phyloP scores from a whole-genome alignment of 2,329 filamentous ascomycete genomes.

The Trichoderma endophyticum region DNA sequence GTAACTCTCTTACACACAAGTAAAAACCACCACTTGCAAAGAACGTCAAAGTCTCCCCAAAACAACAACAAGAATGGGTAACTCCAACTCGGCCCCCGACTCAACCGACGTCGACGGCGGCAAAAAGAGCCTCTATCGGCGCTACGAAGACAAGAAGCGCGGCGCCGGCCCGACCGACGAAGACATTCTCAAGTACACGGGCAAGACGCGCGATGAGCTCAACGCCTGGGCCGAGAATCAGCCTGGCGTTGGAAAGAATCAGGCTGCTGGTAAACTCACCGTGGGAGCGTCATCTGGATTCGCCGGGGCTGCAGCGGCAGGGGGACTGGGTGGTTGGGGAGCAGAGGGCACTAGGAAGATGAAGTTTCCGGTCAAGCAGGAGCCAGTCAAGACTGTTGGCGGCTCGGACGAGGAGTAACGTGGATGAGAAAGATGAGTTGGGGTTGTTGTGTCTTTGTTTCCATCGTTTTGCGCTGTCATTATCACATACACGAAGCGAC shows the following conservation, averaged over 20 bases:
- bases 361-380: constrained; percentile 35
- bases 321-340: constrained; percentile 37
- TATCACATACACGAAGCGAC: not conserved
- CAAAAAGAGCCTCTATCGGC: constrained; percentile 33
- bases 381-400: not conserved
- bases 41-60: not conserved
- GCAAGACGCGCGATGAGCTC: constrained; percentile 36
- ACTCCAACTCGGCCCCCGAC: not conserved
- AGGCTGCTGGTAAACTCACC: constrained; percentile 34
- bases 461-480: not conserved
- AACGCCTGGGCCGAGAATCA: constrained; percentile 36
- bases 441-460: not conserved
- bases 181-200: constrained; percentile 41
- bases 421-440: not conserved
- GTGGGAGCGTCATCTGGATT: constrained; percentile 32
- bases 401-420: constrained; percentile 7
- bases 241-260: constrained; percentile 41
- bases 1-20: not conserved
- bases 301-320: constrained; percentile 29
- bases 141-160: constrained; percentile 33
- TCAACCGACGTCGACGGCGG: not conserved
- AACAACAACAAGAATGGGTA: not conserved
- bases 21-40: not conserved
- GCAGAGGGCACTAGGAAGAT: constrained; percentile 30
- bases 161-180: constrained; percentile 35